Evolutionary conservation across 805 yeast genomes (phyloP), one percentile per base, ranked within the genome.

Genomic region (Myxozyma melibiosi): DNA sequence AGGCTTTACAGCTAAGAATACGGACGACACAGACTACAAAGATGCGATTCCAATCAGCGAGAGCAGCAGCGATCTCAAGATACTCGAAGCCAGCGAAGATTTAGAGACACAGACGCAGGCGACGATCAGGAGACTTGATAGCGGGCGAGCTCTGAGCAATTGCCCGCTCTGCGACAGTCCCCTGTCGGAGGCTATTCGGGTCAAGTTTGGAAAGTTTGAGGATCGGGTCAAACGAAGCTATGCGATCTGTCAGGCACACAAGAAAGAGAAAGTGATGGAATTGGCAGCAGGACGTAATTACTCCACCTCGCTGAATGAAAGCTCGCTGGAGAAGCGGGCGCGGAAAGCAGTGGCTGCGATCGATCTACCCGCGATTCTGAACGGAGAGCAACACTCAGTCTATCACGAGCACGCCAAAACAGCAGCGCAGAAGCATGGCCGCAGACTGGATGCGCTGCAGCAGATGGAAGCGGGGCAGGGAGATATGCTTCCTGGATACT

Each of bases 401-500:
- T 57, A 48, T 24, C 61, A 39, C 24, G 59, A 61, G 6, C 33
- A 22, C 25, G 65, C 65, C 14, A 47, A 57, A 30, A 25, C 9
- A 2, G 37, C 31, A 22, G 46, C 54, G 20, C 30, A 22, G 33
- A 42, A 33, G 16, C 22, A 39, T 11, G 51, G 47, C 28, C 33
- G 51, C 2, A 53, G 65, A 20, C 31, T 58, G 22, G 55, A 56
- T 20, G 64, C 59, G 38, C 43, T 56, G 34, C 41, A 39, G 40
- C 60, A 53, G 38, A 31, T 55, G 45, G 55, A 53, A 27, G 49
- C 43, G 6, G 54, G 53, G 8, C 40, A 45, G 14, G 33, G 33
- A 4, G 57, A 53, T 11, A 31, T 53, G 27, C 22, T 53, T 14
- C 65, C 65, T 3, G 65, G 65, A 9, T 62, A 62, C 39, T 62